Evolutionary conservation across 768 basidiomycete genomes (phyloP).

Genomic region (Cyclocybe cylindracea): DNA sequence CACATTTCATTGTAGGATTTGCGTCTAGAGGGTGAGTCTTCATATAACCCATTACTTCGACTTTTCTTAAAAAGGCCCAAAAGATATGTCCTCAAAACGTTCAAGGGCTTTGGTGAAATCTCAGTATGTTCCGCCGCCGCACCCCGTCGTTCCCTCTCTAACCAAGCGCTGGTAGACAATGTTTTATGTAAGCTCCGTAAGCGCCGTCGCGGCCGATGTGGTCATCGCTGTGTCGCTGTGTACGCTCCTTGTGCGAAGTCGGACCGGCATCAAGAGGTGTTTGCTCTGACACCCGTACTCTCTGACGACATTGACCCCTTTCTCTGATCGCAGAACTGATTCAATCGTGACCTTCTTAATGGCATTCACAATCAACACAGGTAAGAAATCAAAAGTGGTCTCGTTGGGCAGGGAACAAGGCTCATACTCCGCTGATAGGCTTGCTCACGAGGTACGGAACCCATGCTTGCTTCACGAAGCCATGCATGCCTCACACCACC

Average conservation of each 20-base stretch:
- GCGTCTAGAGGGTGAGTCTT: conserved; percentile 1
- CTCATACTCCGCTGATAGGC: not conserved
- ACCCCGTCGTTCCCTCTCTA: not conserved
- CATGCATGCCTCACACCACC: no score
- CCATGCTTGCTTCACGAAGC: no score
- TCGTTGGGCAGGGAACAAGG: not conserved
- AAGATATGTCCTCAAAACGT: conserved; percentile 9
- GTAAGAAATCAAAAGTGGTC: not conserved
- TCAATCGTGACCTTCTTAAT: conserved; percentile 14
- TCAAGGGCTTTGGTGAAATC: conserved; percentile 4
- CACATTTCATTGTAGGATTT: not conserved
- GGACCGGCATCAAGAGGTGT: conserved; percentile 17
- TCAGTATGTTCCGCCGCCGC: not conserved
- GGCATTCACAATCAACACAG: conserved; percentile 18
- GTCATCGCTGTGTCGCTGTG: conserved; percentile 17
- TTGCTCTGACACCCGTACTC: not conserved
- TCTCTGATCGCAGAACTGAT: conserved; percentile 9
- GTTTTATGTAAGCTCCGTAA: conserved; percentile 13
- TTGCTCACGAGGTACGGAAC: conserved; percentile 15
- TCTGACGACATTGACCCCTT: no score
- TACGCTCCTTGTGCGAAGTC: conserved; percentile 10
- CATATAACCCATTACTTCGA: not conserved
- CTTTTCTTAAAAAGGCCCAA: not conserved
- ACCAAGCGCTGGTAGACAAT: not conserved
- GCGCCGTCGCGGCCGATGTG: conserved; percentile 11